Percentiles rank a stretch among this genome's conserved stretches.
phyloP scores from a whole-genome alignment of 2,329 filamentous ascomycete genomes.

The Didymosphaeria variabile region DNA sequence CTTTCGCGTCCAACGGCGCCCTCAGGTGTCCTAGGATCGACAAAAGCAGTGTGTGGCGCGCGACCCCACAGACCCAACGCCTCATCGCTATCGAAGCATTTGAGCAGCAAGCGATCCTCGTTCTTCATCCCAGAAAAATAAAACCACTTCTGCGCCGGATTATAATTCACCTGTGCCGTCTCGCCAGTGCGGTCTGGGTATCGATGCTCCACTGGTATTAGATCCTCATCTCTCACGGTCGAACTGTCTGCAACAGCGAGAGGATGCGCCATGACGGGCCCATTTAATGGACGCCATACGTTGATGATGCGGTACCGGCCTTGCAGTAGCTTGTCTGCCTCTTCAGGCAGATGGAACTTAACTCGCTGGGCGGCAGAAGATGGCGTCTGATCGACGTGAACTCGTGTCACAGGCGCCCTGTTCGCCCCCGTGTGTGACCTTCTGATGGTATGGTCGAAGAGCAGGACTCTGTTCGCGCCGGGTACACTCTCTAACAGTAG shows the following conservation, averaged over 20 bases:
- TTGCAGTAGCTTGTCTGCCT: slow-evolving; percentile 71
- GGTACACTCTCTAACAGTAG: slow-evolving; percentile 74
- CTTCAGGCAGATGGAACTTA: slow-evolving; percentile 69
- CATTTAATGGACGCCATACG: slow-evolving; percentile 77
- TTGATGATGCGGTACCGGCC: slow-evolving; percentile 85
- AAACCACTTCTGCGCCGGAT: slow-evolving; percentile 73
- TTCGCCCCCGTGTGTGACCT: slow-evolving; percentile 65
- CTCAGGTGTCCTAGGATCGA: slow-evolving; percentile 73
- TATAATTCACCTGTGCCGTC: slow-evolving; percentile 74
- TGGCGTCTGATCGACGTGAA: slow-evolving; percentile 86
- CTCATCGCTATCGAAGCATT: slow-evolving; percentile 77
- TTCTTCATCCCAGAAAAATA: slow-evolving; percentile 82
- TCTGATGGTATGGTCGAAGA: slow-evolving; percentile 93
- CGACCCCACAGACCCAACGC: slow-evolving; percentile 52
- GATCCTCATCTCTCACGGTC: slow-evolving; percentile 67
- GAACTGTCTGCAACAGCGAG: slow-evolving; percentile 66
- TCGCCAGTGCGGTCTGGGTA: slow-evolving; percentile 77
- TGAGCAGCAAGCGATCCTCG: slow-evolving; percentile 75
- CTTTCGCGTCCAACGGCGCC: slow-evolving; percentile 81
- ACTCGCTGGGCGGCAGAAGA: slow-evolving; percentile 73
- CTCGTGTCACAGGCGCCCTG: slow-evolving; percentile 74
- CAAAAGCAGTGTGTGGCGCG: slow-evolving; percentile 67
- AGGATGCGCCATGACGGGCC: slow-evolving; percentile 64
- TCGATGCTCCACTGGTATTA: slow-evolving; percentile 77
- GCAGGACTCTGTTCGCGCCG: slow-evolving; percentile 70